Evolutionary conservation across 2,329 filamentous ascomycete species (phyloP).

Genomic region (Claviceps monticola): DNA sequence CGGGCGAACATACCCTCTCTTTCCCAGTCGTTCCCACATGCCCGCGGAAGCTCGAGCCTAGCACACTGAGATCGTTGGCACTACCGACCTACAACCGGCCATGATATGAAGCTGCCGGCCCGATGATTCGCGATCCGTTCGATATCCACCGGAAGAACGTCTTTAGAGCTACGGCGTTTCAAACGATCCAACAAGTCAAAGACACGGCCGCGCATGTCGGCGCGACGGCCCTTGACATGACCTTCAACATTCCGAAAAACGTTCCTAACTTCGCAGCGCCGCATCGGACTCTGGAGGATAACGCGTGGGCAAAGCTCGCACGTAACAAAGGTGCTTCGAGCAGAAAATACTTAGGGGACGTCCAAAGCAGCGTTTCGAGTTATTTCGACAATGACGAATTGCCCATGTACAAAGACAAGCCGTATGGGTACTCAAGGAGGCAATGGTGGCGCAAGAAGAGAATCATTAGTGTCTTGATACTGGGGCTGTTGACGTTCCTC

Average conservation of each 20-base stretch:
- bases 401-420: conserved; percentile 99
- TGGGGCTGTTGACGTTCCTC: conserved; percentile 44
- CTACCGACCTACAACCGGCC: neutral
- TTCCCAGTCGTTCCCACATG: conserved; percentile 13
- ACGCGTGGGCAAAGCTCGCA: conserved; percentile 43
- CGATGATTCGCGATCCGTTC: conserved; percentile 32
- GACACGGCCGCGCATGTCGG: conserved; percentile 36
- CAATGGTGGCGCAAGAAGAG: conserved; percentile 53
- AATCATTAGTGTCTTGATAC: conserved; percentile 32
- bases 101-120: conserved; percentile 17
- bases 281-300: conserved; percentile 51
- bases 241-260: conserved; percentile 54
- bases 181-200: conserved; percentile 28
- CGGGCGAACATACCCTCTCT: conserved; percentile 24
- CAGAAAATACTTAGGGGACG: conserved; percentile 30
- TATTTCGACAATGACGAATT: conserved; percentile 49
- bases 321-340: conserved; percentile 19
- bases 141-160: conserved; percentile 29
- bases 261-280: conserved; percentile 55
- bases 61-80: neutral
- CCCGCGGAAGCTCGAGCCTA: neutral
- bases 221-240: conserved; percentile 40
- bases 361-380: conserved; percentile 48
- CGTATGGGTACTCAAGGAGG: conserved; percentile 54
- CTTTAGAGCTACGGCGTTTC: conserved; percentile 34